A percentile compares a stretch with the other conserved stretches of the same genome.
phyloP scores from a whole-genome alignment of 2,329 filamentous ascomycete species.

The Exophiala dermatitidis region DNA sequence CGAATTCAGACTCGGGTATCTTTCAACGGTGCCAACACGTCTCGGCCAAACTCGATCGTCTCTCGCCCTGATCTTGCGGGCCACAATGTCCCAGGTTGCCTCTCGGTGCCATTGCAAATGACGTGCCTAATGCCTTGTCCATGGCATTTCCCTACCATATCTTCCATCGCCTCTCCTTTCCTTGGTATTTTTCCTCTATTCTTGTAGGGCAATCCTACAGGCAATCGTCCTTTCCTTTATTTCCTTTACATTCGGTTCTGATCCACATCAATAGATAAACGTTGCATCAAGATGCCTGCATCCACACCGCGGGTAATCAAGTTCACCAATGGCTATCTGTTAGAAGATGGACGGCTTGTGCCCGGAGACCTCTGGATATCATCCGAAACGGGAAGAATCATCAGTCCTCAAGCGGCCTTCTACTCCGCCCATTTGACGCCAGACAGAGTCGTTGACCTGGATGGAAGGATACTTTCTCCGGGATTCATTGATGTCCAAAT shows the following conservation, averaged over 20 bases:
- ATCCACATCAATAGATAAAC: constrained; percentile 32
- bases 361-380: constrained; percentile 83
- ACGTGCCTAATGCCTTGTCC: constrained; percentile 10
- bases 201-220: constrained; percentile 21
- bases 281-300: constrained; percentile 27
- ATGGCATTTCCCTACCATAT: constrained; percentile 12
- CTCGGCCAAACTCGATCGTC: constrained; percentile 2
- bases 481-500: constrained; percentile 88
- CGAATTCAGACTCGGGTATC: background rate
- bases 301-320: constrained; percentile 58
- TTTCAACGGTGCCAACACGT: background rate
- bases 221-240: constrained; percentile 18
- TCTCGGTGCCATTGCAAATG: constrained; percentile 8
- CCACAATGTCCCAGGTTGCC: constrained; percentile 8
- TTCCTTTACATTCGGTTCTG: constrained; percentile 11
- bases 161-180: constrained; percentile 55
- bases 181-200: constrained; percentile 11
- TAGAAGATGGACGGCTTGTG: constrained; percentile 61
- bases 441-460: constrained; percentile 68
- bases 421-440: constrained; percentile 47
- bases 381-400: constrained; percentile 70
- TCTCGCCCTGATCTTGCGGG: constrained; percentile 1
- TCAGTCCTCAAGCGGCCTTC: constrained; percentile 59
- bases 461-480: constrained; percentile 73
- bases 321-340: constrained; percentile 78